These are phyloP conservation scores for Brassica cretica DNA, from an alignment of 345 rosid species.

Conservation along the genomic window DNA sequence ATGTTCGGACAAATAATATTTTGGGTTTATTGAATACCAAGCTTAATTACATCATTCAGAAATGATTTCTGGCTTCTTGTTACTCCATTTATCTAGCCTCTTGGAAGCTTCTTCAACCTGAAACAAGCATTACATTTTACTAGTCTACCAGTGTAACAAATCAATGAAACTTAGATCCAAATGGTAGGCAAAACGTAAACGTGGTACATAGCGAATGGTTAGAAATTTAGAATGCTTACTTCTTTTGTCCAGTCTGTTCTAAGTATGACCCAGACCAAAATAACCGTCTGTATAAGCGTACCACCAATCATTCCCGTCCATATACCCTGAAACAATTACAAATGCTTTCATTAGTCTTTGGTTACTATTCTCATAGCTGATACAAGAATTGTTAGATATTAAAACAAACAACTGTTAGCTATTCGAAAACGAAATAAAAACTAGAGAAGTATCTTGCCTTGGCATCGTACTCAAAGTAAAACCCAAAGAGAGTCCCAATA, in stretches of 20 bases:
- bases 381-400: background rate
- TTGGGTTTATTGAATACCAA: background rate
- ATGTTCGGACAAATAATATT: background rate
- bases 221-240: conserved; percentile 32
- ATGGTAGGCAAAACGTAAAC: background rate
- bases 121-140: background rate
- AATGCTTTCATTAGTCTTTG: background rate
- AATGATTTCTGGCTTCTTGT: conserved; percentile 26
- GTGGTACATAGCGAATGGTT: background rate
- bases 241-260: conserved; percentile 69
- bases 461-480: conserved; percentile 62
- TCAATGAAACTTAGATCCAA: background rate
- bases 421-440: background rate
- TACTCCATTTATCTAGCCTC: conserved; percentile 33
- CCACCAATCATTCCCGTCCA: conserved; percentile 79
- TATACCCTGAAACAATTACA: conserved; percentile 49
- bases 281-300: conserved; percentile 55
- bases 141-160: background rate
- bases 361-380: background rate
- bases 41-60: conserved; percentile 3
- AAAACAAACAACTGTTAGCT: background rate
- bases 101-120: conserved; percentile 44
- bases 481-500: conserved; percentile 58
- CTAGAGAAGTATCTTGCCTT: conserved; percentile 45
- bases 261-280: conserved; percentile 59